These are phyloP conservation scores for Candida ovalis DNA, from an alignment of 805 yeast genomes.

Conservation along the genomic window DNA sequence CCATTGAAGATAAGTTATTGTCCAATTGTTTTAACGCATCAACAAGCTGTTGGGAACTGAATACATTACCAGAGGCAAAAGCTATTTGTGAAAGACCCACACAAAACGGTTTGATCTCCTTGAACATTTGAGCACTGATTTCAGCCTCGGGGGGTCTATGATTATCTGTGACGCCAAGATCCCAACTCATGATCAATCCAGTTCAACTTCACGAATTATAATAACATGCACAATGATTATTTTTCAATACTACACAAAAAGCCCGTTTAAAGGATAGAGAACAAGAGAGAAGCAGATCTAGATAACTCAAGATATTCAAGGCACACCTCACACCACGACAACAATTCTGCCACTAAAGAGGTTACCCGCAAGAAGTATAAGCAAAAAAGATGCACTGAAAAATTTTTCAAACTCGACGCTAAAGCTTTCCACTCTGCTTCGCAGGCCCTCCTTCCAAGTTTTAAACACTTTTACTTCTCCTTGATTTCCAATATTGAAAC, in stretches of 20 bases:
- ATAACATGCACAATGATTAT: no score
- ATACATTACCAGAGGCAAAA: conserved; percentile 35
- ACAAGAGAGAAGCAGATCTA: no score
- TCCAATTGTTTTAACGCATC: conserved; percentile 34
- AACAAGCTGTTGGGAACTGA: conserved; percentile 29
- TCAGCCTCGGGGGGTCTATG: no score
- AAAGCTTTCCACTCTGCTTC: no score
- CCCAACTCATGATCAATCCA: not conserved
- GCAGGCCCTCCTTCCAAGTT: no score
- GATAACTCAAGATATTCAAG: no score
- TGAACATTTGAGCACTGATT: conserved; percentile 15
- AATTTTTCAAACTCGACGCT: not conserved
- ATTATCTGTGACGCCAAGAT: no score
- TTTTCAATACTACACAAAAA: no score
- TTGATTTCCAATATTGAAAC: not conserved
- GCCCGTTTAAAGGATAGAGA: no score
- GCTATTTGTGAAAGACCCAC: conserved; percentile 41
- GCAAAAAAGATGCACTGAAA: no score
- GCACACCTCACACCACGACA: not conserved
- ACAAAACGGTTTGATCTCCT: conserved; percentile 38
- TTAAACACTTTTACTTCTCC: not conserved
- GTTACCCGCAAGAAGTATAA: not conserved
- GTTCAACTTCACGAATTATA: no score
- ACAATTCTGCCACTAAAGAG: not conserved
- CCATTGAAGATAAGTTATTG: conserved; percentile 15